These are phyloP conservation scores for Phytophthora europaea DNA, from an alignment of 352 stramenopile genomes.

Conservation along the genomic window DNA sequence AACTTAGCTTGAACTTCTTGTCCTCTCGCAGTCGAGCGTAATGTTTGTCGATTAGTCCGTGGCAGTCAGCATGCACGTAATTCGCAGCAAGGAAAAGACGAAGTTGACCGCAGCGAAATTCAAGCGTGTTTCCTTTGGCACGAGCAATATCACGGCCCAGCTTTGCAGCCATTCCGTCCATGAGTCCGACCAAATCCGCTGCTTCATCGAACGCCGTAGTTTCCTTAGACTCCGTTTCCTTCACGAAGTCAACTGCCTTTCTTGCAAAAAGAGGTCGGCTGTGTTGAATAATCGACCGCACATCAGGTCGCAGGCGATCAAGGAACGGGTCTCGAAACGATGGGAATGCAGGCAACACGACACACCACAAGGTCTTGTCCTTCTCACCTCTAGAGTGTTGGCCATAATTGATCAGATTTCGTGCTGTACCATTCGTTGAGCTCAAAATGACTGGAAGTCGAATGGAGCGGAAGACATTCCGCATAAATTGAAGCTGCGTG, in stretches of 20 bases:
- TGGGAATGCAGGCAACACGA: constrained; percentile 1
- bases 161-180: background rate
- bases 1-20: background rate
- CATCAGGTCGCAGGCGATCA: background rate
- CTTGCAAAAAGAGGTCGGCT: constrained; percentile 10
- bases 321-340: constrained; percentile 6
- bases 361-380: constrained; percentile 1
- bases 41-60: background rate
- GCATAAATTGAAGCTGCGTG: constrained; percentile 4
- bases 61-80: background rate
- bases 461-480: constrained; percentile 18
- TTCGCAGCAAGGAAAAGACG: background rate
- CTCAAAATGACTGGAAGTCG: constrained; percentile 1
- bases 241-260: constrained; percentile 1
- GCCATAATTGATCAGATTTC: background rate
- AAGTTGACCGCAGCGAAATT: background rate
- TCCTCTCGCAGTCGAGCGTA: background rate
- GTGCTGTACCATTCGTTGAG: constrained; percentile 4
- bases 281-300: constrained; percentile 5
- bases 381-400: background rate
- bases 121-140: background rate
- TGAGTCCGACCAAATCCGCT: background rate
- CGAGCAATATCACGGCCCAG: background rate
- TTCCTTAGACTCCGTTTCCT: background rate
- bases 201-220: background rate